These are phyloP conservation scores for Hansenula lynferdii DNA, from an alignment of 1,139 yeast species.

Conservation along the genomic window DNA sequence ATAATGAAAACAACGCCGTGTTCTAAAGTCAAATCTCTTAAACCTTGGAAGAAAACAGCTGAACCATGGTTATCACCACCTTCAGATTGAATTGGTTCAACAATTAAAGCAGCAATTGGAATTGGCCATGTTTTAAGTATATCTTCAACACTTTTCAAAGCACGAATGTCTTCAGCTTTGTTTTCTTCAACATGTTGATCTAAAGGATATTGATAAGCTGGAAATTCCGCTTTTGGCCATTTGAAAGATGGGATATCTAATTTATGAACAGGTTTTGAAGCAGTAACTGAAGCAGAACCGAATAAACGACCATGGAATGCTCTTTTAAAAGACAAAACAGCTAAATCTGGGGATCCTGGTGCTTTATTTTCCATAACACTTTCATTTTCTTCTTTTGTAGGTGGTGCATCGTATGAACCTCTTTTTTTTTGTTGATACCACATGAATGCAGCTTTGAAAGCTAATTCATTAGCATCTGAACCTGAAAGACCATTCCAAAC, in stretches of 20 bases:
- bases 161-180: conserved; percentile 54
- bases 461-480: conserved; percentile 74
- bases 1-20: conserved; percentile 57
- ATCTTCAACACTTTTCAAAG: conserved; percentile 52
- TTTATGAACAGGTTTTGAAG: conserved; percentile 73
- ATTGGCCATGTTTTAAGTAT: conserved; percentile 42
- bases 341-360: conserved; percentile 68
- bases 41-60: conserved; percentile 54
- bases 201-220: conserved; percentile 60
- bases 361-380: conserved; percentile 61
- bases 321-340: conserved; percentile 61
- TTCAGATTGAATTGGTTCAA: conserved; percentile 73
- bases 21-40: conserved; percentile 58
- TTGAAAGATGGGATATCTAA: conserved; percentile 71
- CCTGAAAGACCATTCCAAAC: conserved; percentile 74
- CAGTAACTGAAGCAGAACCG: conserved; percentile 67
- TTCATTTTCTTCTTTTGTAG: conserved; percentile 49
- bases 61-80: conserved; percentile 74
- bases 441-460: conserved; percentile 76
- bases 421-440: conserved; percentile 59
- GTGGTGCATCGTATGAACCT: conserved; percentile 47
- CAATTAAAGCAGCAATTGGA: conserved; percentile 63
- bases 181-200: conserved; percentile 47
- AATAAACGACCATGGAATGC: conserved; percentile 77
- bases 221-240: conserved; percentile 78